These are phyloP conservation scores for Halenospora varia DNA, from an alignment of 495 filamentous ascomycete species.

Conservation along the genomic window DNA sequence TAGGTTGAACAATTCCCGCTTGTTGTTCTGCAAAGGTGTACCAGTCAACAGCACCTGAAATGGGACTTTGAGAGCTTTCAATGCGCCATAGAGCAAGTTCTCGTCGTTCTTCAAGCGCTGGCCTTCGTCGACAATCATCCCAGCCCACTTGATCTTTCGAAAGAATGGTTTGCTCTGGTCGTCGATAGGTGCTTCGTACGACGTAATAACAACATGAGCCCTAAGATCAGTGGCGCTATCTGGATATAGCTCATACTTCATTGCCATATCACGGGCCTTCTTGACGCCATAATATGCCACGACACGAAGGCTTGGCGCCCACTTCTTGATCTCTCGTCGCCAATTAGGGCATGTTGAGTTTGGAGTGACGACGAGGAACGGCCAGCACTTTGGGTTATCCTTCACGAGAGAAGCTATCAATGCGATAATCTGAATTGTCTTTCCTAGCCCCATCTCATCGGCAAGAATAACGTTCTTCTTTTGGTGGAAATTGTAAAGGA, in stretches of 20 bases:
- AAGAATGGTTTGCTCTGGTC: slow-evolving; percentile 61
- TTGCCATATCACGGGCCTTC: slow-evolving; percentile 63
- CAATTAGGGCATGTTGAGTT: slow-evolving; percentile 96
- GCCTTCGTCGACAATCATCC: slow-evolving; percentile 91
- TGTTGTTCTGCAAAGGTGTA: slow-evolving; percentile 92
- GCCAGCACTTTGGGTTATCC: slow-evolving; percentile 73
- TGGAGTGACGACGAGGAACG: slow-evolving; percentile 89
- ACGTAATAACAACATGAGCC: slow-evolving; percentile 91
- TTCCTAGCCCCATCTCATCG: slow-evolving; percentile 98
- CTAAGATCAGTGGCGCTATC: slow-evolving; percentile 48
- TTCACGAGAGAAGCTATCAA: slow-evolving; percentile 74
- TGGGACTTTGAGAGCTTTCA: slow-evolving; percentile 65
- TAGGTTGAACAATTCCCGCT: slow-evolving; percentile 89
- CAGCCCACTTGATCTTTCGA: slow-evolving; percentile 70
- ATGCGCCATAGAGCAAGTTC: slow-evolving; percentile 70
- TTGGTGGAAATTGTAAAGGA: slow-evolving; percentile 85
- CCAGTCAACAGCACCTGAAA: slow-evolving; percentile 84
- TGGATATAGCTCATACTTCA: slow-evolving; percentile 80
- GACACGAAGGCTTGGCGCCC: slow-evolving; percentile 81
- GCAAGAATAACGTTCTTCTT: slow-evolving; percentile 89
- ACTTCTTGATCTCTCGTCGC: slow-evolving; percentile 93
- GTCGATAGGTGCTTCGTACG: slow-evolving; percentile 81
- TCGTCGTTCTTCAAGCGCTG: slow-evolving; percentile 94
- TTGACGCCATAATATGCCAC: slow-evolving; percentile 85
- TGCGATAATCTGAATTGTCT: slow-evolving; percentile 92